Percentiles rank a stretch among this genome's conserved stretches.
Conservation (phyloP, 2,329 filamentous ascomycete species). For the Nothomitra cinnamomea region DNA sequence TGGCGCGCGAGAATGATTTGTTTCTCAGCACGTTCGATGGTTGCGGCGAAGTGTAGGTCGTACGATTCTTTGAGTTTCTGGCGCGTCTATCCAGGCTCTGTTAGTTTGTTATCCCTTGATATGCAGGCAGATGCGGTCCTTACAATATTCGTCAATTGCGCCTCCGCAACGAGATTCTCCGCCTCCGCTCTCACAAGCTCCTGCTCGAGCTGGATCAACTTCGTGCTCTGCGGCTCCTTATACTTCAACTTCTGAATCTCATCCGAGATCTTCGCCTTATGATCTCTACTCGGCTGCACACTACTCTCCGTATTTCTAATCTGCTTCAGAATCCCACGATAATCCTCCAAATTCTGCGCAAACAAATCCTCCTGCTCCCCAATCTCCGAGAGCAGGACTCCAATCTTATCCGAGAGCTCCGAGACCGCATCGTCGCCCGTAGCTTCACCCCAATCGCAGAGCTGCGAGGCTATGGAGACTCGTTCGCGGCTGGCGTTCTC, state of each 20-base stretch:
- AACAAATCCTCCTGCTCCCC: conserved; percentile 87
- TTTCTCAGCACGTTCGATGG: conserved; percentile 93
- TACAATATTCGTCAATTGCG: conserved; percentile 88
- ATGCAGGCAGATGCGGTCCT: conserved; percentile 19
- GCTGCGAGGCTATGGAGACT: conserved; percentile 66
- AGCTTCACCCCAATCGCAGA: conserved; percentile 92
- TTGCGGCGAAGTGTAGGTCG: conserved; percentile 70
- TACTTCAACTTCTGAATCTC: conserved; percentile 84
- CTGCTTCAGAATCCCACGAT: conserved; percentile 65
- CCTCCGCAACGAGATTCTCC: conserved; percentile 88
- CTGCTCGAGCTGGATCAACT: conserved; percentile 75
- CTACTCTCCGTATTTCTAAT: conserved; percentile 92
- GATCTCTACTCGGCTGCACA: conserved; percentile 80
- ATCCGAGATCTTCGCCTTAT: conserved; percentile 74
- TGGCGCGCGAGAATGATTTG: conserved; percentile 88
- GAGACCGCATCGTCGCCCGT: conserved; percentile 75
- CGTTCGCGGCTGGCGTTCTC: conserved; percentile 75
- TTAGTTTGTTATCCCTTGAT: conserved; percentile 9
- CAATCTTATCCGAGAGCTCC: conserved; percentile 90
- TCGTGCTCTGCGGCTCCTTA: conserved; percentile 76
- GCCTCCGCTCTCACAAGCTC: conserved; percentile 92
- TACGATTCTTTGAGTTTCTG: conserved; percentile 95
- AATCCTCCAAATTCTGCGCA: conserved; percentile 75
- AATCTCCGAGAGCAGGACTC: conserved; percentile 78
- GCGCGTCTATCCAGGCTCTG: conserved; percentile 46